Percentiles rank a stretch among this genome's conserved stretches.
Conservation (phyloP, 1,284 basidiomycete species). For the Ustilago crameri region DNA sequence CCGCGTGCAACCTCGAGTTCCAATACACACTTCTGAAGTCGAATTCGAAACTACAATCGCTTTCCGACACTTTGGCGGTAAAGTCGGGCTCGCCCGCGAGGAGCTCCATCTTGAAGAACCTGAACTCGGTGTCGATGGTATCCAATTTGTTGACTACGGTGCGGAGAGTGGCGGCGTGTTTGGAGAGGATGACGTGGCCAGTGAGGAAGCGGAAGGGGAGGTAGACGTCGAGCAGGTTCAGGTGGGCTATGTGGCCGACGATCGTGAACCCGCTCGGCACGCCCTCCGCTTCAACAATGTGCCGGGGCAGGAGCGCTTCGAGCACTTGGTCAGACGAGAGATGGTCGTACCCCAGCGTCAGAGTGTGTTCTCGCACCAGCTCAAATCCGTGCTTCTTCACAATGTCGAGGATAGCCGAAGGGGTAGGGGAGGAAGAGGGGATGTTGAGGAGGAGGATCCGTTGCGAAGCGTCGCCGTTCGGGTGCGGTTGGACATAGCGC, state of each 20-base stretch:
- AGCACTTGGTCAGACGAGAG: slow-evolving; percentile 43
- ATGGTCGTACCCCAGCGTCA: slow-evolving; percentile 36
- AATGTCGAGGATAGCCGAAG: slow-evolving; percentile 9
- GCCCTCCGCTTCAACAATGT: slow-evolving; percentile 71
- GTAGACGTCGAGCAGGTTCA: slow-evolving; percentile 91
- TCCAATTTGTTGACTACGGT: slow-evolving; percentile 98
- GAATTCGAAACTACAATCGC: slow-evolving; percentile 86
- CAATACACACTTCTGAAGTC: slow-evolving; percentile 97
- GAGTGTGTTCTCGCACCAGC: slow-evolving; percentile 1
- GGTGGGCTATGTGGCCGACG: slow-evolving; percentile 88
- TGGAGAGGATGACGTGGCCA: slow-evolving; percentile 79
- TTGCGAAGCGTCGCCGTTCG: slow-evolving; percentile 29
- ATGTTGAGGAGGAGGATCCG: slow-evolving; percentile 43
- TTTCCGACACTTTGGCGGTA: slow-evolving; percentile 73
- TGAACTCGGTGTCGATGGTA: slow-evolving; percentile 84
- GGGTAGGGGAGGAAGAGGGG: slow-evolving; percentile 18
- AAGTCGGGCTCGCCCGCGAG: slow-evolving; percentile 89
- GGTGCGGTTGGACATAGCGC: slow-evolving; percentile 41
- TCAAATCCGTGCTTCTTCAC: slow-evolving; percentile 14
- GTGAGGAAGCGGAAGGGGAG: slow-evolving; percentile 90
- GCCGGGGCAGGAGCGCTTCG: slow-evolving; percentile 32
- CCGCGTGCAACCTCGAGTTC: slow-evolving; percentile 93
- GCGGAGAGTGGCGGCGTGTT: slow-evolving; percentile 75
- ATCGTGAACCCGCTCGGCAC: slow-evolving; percentile 87
- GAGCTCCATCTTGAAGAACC: slow-evolving; percentile 97